Percentiles rank a stretch among this genome's conserved stretches.
phyloP scores from a whole-genome alignment of 768 basidiomycete genomes.

The Lactifluus volemus region DNA sequence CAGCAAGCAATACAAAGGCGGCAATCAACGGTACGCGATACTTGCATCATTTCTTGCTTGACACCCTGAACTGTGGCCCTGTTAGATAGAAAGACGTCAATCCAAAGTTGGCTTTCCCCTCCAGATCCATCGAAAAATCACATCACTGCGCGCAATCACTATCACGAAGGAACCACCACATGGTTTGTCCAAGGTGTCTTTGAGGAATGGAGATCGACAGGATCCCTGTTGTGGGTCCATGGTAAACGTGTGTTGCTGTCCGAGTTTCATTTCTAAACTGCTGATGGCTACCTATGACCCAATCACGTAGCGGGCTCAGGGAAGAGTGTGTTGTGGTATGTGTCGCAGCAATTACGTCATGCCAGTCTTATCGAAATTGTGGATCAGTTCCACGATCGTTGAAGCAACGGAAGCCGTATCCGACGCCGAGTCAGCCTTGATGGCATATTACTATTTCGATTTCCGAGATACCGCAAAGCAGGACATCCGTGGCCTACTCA shows the following conservation, averaged over 20 bases:
- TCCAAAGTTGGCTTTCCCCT: neutral
- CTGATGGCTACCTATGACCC: neutral
- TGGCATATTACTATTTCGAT: neutral
- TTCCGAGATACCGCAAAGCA: neutral
- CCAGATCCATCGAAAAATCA: neutral
- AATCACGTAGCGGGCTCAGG: neutral
- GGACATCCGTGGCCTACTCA: neutral
- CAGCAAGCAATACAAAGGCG: neutral
- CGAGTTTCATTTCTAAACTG: neutral
- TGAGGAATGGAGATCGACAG: neutral
- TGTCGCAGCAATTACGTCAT: neutral
- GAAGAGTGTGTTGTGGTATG: neutral
- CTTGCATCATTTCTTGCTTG: neutral
- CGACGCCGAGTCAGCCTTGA: neutral
- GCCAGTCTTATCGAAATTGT: neutral
- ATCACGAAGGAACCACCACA: neutral
- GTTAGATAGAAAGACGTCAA: neutral
- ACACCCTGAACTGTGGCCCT: neutral
- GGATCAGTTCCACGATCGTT: neutral
- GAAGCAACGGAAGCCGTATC: neutral
- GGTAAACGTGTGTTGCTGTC: neutral
- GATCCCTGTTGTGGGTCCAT: neutral
- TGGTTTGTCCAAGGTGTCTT: neutral
- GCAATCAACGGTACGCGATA: neutral
- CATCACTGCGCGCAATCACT: neutral